A percentile compares a stretch with the other conserved stretches of the same genome.
Evolutionary conservation across 345 rosid species (phyloP).

Genomic region (Brassica nigra): DNA sequence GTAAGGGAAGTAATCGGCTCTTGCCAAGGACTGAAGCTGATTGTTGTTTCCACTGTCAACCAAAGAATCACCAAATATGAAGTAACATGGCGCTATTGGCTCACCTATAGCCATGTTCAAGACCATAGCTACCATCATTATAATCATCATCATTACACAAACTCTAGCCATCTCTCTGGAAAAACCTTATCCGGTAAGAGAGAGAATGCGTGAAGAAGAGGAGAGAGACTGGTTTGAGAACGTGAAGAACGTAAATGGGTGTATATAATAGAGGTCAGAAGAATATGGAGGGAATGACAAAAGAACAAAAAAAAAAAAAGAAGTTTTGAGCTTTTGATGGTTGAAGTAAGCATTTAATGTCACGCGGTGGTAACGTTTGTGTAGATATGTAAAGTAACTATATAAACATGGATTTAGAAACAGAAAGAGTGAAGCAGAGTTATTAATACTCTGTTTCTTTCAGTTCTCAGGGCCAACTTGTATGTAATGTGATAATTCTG

Average conservation of each 20-base stretch:
- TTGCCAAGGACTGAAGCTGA: background rate
- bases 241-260: background rate
- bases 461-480: background rate
- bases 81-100: background rate
- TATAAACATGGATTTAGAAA: background rate
- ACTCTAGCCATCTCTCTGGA: background rate
- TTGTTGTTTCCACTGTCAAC: background rate
- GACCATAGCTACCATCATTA: background rate
- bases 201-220: background rate
- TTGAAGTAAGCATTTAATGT: background rate
- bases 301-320: background rate
- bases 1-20: background rate
- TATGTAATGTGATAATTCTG: background rate
- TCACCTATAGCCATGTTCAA: background rate
- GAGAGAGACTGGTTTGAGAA: background rate
- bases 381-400: background rate
- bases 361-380: background rate
- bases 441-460: background rate
- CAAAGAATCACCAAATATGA: background rate
- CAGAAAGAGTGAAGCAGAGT: background rate
- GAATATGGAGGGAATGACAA: constrained; percentile 33
- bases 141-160: background rate
- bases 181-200: background rate
- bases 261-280: background rate
- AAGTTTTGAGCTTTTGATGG: background rate